Conservation (phyloP, 495 filamentous ascomycete species). For the Hypoxylon crocopeplum region DNA sequence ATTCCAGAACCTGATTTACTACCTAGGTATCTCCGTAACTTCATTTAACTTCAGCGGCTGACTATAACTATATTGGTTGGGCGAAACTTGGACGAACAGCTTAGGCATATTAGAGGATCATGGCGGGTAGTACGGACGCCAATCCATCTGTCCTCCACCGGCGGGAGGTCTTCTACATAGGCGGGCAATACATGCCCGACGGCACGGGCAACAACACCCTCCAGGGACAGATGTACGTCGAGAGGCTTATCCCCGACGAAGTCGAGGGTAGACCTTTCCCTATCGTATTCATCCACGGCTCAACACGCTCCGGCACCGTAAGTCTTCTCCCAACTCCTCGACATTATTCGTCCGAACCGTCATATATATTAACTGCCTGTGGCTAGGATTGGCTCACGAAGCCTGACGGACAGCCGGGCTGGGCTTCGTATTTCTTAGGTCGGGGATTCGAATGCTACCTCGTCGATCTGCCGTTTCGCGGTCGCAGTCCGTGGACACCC, state of each 20-base stretch:
- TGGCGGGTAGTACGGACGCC: neutral
- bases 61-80: no score
- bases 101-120: neutral
- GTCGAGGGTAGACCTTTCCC: slow-evolving; percentile 37
- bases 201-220: slow-evolving; percentile 46
- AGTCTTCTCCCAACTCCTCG: slow-evolving; percentile 15
- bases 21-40: no score
- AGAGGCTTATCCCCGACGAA: slow-evolving; percentile 52
- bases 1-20: no score
- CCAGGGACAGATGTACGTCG: slow-evolving; percentile 64
- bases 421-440: slow-evolving; percentile 58
- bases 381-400: slow-evolving; percentile 57
- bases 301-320: slow-evolving; percentile 60
- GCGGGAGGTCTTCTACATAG: slow-evolving; percentile 57
- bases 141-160: slow-evolving; percentile 11
- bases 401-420: slow-evolving; percentile 57
- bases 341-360: neutral
- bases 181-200: slow-evolving; percentile 51
- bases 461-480: slow-evolving; percentile 50
- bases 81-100: no score
- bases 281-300: slow-evolving; percentile 61
- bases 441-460: slow-evolving; percentile 56
- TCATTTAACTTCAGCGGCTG: no score
- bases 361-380: neutral
- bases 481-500: slow-evolving; percentile 42